These are phyloP conservation scores for Suillus alpinus DNA, from an alignment of 768 basidiomycete species.

Conservation along the genomic window DNA sequence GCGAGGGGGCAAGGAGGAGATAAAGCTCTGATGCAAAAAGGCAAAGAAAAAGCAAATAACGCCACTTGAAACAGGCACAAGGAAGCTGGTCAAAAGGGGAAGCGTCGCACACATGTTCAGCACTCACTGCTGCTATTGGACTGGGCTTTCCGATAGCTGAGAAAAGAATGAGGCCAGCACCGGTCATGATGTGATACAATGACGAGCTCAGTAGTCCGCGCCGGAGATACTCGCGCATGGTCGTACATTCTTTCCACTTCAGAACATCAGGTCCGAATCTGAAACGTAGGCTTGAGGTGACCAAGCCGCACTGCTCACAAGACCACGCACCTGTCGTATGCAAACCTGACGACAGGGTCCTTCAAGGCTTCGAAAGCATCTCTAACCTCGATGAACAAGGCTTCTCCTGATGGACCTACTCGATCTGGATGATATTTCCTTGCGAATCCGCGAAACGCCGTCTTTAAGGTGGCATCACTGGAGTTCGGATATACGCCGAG, in stretches of 20 bases:
- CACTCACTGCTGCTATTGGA: slow-evolving; percentile 63
- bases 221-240: slow-evolving; percentile 64
- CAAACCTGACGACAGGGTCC: slow-evolving; percentile 75
- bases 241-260: slow-evolving; percentile 65
- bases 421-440: slow-evolving; percentile 76
- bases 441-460: slow-evolving; percentile 74
- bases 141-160: slow-evolving; percentile 60
- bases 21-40: slow-evolving; percentile 62
- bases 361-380: slow-evolving; percentile 78
- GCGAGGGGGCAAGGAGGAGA: slow-evolving; percentile 61
- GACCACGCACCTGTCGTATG: slow-evolving; percentile 71
- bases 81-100: slow-evolving; percentile 12
- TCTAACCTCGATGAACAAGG: slow-evolving; percentile 65
- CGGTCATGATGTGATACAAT: slow-evolving; percentile 66
- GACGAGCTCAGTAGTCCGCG: slow-evolving; percentile 61
- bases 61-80: slow-evolving; percentile 53
- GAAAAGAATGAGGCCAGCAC: slow-evolving; percentile 56
- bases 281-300: slow-evolving; percentile 9
- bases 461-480: slow-evolving; percentile 65
- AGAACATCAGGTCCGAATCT: slow-evolving; percentile 80
- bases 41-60: slow-evolving; percentile 67
- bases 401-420: slow-evolving; percentile 53
- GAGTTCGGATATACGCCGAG: slow-evolving; percentile 61
- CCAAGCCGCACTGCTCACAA: slow-evolving; percentile 1
- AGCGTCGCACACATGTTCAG: neutral